Percentiles rank a stretch among this genome's conserved stretches.
phyloP scores from a whole-genome alignment of 192 early-diverging fungal genomes.

The Rhizophagus sp. region DNA sequence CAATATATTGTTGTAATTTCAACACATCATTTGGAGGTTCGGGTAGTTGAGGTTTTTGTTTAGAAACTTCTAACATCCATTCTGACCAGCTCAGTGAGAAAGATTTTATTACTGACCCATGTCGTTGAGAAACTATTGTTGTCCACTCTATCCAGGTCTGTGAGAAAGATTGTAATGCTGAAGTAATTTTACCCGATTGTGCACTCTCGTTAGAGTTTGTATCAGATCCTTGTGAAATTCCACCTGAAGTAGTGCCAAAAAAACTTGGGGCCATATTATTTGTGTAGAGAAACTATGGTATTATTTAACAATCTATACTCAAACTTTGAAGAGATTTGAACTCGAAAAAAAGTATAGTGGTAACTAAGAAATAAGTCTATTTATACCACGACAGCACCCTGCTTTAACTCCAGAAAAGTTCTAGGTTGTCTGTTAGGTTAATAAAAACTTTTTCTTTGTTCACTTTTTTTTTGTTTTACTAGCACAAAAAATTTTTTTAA shows the following conservation, averaged over 20 bases:
- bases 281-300: background rate
- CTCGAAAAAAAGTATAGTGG: background rate
- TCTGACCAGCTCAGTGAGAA: constrained; percentile 26
- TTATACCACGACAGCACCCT: too few species aligned
- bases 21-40: constrained; percentile 4
- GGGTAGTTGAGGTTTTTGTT: constrained; percentile 18
- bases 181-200: too few species aligned
- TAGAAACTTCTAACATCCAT: constrained; percentile 18
- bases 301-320: background rate
- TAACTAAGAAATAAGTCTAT: too few species aligned
- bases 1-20: constrained; percentile 27
- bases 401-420: too few species aligned
- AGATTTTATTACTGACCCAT: background rate
- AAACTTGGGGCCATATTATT: background rate
- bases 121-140: background rate
- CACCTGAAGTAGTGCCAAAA: background rate
- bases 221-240: background rate
- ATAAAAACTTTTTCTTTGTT: too few species aligned
- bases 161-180: background rate
- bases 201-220: background rate
- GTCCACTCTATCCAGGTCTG: background rate
- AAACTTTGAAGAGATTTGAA: background rate
- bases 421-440: too few species aligned
- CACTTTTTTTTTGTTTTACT: too few species aligned
- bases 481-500: too few species aligned